A percentile compares a stretch with the other conserved stretches of the same genome.
Evolutionary conservation across 129 eudicot genomes (phyloP).

Genomic region (Lactuca saligna): DNA sequence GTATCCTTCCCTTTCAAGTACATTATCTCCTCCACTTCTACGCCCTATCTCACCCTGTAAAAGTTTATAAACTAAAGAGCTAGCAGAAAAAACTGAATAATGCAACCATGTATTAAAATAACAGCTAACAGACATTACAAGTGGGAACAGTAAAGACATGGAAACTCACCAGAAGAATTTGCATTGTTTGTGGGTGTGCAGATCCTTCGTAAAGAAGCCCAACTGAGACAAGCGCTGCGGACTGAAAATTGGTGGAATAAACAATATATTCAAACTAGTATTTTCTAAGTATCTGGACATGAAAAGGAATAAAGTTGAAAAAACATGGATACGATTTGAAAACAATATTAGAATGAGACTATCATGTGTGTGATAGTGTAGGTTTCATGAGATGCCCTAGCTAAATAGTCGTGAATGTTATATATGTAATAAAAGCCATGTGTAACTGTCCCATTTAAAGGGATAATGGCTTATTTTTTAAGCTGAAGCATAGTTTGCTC

Average conservation of each 20-base stretch:
- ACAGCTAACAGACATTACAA: neutral
- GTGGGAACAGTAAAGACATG: too few species aligned
- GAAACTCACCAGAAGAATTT: constrained; percentile 68
- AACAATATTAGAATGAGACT: neutral
- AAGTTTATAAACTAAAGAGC: constrained; percentile 14
- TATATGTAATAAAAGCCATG: constrained; percentile 11
- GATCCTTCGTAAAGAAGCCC: constrained; percentile 98
- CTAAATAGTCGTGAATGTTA: constrained; percentile 17
- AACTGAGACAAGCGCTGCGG: constrained; percentile 93
- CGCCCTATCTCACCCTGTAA: constrained; percentile 93
- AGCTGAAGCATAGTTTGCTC: too few species aligned
- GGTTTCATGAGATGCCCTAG: constrained; percentile 1
- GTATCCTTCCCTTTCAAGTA: constrained; percentile 97
- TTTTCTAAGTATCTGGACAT: neutral
- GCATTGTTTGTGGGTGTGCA: constrained; percentile 92
- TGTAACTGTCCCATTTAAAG: constrained; percentile 4
- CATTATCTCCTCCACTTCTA: constrained; percentile 99
- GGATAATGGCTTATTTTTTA: neutral
- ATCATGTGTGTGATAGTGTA: constrained; percentile 3
- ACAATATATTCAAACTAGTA: constrained; percentile 6
- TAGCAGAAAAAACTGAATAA: constrained; percentile 2
- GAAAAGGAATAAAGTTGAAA: neutral
- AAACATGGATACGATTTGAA: constrained; percentile 6
- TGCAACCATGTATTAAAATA: neutral
- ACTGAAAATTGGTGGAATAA: constrained; percentile 46